A percentile compares a stretch with the other conserved stretches of the same genome.
Evolutionary conservation across 495 filamentous ascomycete species (phyloP).

Genomic region (Aspergillus incahuasiensis): DNA sequence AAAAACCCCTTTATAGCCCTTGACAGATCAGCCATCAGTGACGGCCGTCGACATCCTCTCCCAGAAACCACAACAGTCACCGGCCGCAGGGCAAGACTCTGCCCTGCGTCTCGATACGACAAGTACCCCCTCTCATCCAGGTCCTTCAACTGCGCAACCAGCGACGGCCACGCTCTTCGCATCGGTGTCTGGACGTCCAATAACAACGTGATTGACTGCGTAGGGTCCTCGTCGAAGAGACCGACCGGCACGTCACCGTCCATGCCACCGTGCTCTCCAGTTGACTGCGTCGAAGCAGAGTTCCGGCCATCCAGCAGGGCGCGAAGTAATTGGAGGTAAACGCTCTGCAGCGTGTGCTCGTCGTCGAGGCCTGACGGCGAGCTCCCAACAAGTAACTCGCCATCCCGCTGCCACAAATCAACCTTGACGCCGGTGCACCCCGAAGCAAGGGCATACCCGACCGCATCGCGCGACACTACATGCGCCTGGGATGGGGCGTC

Average conservation of each 20-base stretch:
- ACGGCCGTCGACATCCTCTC: constrained; percentile 50
- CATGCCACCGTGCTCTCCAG: neutral
- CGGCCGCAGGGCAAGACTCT: constrained; percentile 38
- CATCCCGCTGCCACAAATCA: constrained; percentile 61
- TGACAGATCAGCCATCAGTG: constrained; percentile 43
- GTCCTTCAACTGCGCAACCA: constrained; percentile 46
- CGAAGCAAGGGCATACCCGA: constrained; percentile 47
- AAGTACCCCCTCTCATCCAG: constrained; percentile 56
- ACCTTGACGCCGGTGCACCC: constrained; percentile 66
- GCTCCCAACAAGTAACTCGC: constrained; percentile 55
- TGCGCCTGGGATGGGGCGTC: constrained; percentile 64
- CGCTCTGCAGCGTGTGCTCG: constrained; percentile 53
- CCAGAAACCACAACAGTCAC: constrained; percentile 72
- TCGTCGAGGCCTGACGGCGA: constrained; percentile 45
- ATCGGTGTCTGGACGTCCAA: constrained; percentile 42
- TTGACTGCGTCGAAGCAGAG: constrained; percentile 17
- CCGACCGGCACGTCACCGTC: constrained; percentile 33
- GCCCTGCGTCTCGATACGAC: constrained; percentile 49
- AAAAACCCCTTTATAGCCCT: neutral
- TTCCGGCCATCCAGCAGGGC: constrained; percentile 53
- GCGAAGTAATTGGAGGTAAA: constrained; percentile 64
- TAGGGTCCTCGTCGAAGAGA: constrained; percentile 49
- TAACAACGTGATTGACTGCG: constrained; percentile 27
- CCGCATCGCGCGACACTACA: constrained; percentile 52
- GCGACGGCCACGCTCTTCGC: constrained; percentile 43